These are phyloP conservation scores for Dipodascopsis uninucleata DNA, from an alignment of 805 yeast genomes.

Conservation along the genomic window DNA sequence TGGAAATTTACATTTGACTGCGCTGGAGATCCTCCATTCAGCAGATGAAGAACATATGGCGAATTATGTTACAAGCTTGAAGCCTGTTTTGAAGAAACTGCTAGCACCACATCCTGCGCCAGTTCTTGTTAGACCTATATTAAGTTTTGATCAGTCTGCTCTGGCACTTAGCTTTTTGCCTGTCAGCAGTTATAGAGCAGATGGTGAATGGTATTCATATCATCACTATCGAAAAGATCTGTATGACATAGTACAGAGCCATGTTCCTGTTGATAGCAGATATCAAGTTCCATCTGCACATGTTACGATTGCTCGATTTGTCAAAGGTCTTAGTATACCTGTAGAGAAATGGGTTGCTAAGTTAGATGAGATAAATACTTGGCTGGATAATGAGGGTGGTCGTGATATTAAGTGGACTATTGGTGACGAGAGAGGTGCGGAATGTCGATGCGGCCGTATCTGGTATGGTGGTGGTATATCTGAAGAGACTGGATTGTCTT, in stretches of 20 bases:
- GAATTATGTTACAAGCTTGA: background rate
- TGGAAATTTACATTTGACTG: conserved; percentile 26
- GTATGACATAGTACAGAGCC: conserved; percentile 6
- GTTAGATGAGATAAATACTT: conserved; percentile 22
- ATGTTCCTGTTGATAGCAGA: conserved; percentile 21
- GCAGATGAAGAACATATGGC: conserved; percentile 9
- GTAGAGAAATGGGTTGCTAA: conserved; percentile 16
- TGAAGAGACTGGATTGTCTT: conserved; percentile 5
- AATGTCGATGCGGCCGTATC: conserved; percentile 26
- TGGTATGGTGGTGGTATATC: conserved; percentile 31
- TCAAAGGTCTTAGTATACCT: conserved; percentile 9
- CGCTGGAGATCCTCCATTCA: conserved; percentile 26
- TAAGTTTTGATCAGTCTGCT: conserved; percentile 23
- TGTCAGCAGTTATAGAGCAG: conserved; percentile 1
- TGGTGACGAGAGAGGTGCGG: conserved; percentile 24
- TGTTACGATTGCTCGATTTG: conserved; percentile 29
- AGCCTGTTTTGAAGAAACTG: conserved; percentile 10
- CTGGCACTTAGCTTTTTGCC: conserved; percentile 25
- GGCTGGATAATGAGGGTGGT: conserved; percentile 5
- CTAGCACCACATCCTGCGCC: conserved; percentile 23
- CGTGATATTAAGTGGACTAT: conserved; percentile 13
- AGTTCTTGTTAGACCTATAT: conserved; percentile 18
- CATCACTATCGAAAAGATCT: conserved; percentile 25
- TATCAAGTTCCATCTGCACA: conserved; percentile 30
- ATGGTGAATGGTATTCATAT: conserved; percentile 19